Evolutionary conservation across 2,329 filamentous ascomycete species (phyloP), one percentile per base, ranked within the genome.

Genomic region (Fusarium sp.): DNA sequence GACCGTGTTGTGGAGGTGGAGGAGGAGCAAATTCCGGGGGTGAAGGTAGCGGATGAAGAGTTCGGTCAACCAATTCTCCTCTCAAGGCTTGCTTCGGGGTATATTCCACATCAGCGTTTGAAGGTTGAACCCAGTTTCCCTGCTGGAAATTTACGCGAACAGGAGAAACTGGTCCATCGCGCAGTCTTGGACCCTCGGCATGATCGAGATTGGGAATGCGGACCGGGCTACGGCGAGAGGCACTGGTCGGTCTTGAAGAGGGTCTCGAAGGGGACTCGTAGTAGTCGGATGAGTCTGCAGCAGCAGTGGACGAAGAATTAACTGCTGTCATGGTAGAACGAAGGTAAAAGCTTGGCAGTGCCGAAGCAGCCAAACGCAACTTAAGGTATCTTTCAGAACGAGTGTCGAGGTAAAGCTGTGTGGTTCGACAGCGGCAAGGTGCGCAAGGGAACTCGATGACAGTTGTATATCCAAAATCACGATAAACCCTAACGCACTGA

Each of bases 101-200:
- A 60, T 78, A 75, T 74, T 88, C 85, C 61, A 90, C 84, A 69
- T 83, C 82, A 30, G 80, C 85, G 71, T 85, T 85, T 30, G 85
- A 86, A 24, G 86, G 83, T 70, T 82, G 81, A 22, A 81, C 80
- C 84, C 84, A 88, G 74, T 85, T 82, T 44, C 86, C 85, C 25
- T 82, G 78, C 52, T 85, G 84, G 58, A 86, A 84, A 73, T 86
- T 87, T 57, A 89, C 82, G 61, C 81, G 83, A 59, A 88, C 86
- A 20, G 88, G 87, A 42, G 88, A 89, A 29, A 84, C 81, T 30
- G 87, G 87, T 18, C 83, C 82, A 53, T 85, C 83, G 65, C 84
- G 83, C 63, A 88, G 79, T 63, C 82, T 81, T 25, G 85, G 81
- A 22, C 82, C 81, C 53, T 81, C 80, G 41, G 68, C 58, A 25